Percentiles rank a stretch among this genome's conserved stretches.
phyloP scores from a whole-genome alignment of 2,329 filamentous ascomycete genomes.

The Cryphonectria naterciae region DNA sequence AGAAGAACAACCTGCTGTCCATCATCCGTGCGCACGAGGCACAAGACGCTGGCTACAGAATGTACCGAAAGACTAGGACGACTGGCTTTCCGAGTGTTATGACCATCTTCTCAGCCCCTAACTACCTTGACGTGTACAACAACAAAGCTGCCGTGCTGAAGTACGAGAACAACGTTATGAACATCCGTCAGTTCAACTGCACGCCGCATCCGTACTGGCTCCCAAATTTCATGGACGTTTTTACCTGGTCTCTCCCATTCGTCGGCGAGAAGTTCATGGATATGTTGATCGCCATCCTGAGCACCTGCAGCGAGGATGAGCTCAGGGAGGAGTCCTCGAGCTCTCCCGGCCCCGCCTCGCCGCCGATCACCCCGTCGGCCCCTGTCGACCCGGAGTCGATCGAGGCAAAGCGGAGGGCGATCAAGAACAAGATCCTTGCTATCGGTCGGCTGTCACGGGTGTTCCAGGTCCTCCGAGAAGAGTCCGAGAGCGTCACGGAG shows the following conservation, averaged over 20 bases:
- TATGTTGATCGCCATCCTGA: constrained; percentile 98
- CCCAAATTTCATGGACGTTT: constrained; percentile 99
- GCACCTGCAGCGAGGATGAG: constrained; percentile 98
- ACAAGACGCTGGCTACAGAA: constrained; percentile 96
- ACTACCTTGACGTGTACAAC: constrained; percentile 99
- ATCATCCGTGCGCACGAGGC: constrained; percentile 98
- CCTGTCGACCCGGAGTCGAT: constrained; percentile 76
- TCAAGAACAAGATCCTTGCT: constrained; percentile 99
- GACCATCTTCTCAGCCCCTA: constrained; percentile 99
- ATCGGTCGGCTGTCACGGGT: constrained; percentile 96
- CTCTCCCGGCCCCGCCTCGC: constrained; percentile 73
- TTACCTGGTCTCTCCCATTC: constrained; percentile 99
- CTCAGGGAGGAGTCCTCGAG: constrained; percentile 83
- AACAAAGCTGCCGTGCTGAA: constrained; percentile 99
- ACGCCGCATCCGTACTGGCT: constrained; percentile 99
- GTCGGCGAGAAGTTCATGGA: constrained; percentile 99
- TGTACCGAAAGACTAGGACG: constrained; percentile 98
- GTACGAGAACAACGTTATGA: constrained; percentile 99
- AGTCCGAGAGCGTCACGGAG: constrained; percentile 95
- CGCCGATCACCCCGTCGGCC: constrained; percentile 59
- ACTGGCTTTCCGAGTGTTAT: constrained; percentile 99
- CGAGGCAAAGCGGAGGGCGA: constrained; percentile 92
- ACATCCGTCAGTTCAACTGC: constrained; percentile 99
- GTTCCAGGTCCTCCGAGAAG: constrained; percentile 97
- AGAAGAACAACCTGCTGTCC: constrained; percentile 98